Base-by-base conservation (phyloP, 169 alveolate genomes). In the Eimeria tenella region DNA sequence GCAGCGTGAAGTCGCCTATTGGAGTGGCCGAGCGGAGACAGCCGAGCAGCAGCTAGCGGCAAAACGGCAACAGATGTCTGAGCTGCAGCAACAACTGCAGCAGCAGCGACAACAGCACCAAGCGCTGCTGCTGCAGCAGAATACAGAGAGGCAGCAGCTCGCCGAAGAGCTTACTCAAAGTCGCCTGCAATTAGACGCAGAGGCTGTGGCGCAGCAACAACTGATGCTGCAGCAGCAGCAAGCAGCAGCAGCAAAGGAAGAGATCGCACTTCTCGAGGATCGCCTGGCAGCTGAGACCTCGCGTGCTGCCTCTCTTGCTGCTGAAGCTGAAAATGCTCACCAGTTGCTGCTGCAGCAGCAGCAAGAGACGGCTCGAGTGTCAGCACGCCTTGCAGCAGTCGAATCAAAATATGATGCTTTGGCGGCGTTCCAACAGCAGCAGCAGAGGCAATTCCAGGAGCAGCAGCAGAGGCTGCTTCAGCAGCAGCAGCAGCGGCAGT, bases 291-390 rank as follows among this genome's bases (percentile, higher is more conserved):
- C 90, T 3, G 90, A 82, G 77, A 82, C 90, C 21, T 73, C 90
- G n/a, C 75, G 90, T 58, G 90, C 90, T 25, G 90, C 90, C 0
- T 31, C 6, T 4, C 58, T 25, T 31, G 68, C 60, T 25, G 77
- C 90, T 13, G 75, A 49, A 60, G 49, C 90, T 23, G 90, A 82
- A 56, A 82, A 19, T 52, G 75, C 68, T 42, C 90, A 82, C 31
- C 77, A 82, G 75, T 58, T 6, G 90, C 90, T 82, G 90, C 90
- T 82, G 73, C 90, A 82, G 90, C 90, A 82, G 90, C 90, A 82
- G 75, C 90, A 82, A 58, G 90, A 82, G 49, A 74, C 90, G 58
- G 90, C 90, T 4, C 62, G 90, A 10, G 65, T 31, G 4, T 5
- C 77, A 9, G 90, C 90, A 3, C 75, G 60, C n/a, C 90, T 82